Evolutionary conservation across 331 rosid genomes (phyloP).

Genomic region (Quercus tomentella): DNA sequence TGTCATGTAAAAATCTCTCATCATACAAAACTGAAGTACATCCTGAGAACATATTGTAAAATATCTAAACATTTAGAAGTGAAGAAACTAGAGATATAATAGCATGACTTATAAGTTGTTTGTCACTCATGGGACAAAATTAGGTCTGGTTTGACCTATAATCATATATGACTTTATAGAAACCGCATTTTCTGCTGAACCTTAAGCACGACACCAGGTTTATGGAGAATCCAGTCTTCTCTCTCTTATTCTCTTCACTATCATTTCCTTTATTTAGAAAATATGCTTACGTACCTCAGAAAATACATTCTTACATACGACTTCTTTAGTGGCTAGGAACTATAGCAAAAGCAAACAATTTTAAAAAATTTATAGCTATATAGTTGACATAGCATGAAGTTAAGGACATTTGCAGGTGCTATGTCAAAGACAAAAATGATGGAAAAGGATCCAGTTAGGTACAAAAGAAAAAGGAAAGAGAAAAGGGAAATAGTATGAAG

Average conservation of each 20-base stretch:
- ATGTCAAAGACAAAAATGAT: neutral
- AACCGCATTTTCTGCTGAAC: neutral
- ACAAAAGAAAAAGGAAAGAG: no score
- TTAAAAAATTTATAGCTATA: neutral
- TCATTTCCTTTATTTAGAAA: neutral
- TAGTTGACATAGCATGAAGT: neutral
- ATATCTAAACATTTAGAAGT: neutral
- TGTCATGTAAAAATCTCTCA: neutral
- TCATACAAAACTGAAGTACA: neutral
- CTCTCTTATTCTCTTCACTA: neutral
- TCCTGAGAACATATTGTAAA: neutral
- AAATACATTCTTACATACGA: neutral
- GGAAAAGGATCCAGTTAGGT: neutral
- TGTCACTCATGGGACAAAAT: neutral
- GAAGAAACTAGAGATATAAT: neutral
- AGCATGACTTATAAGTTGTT: neutral
- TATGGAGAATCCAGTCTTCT: neutral
- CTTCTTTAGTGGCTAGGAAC: neutral
- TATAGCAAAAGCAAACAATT: neutral
- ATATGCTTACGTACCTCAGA: neutral
- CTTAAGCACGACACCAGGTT: neutral
- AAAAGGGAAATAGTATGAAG: neutral
- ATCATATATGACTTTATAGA: neutral
- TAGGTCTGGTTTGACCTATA: neutral
- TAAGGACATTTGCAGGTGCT: no score